Evolutionary conservation across 2,329 filamentous ascomycete genomes (phyloP), one percentile per base, ranked within the genome.

Genomic region (Pestalotiopsis sp.): DNA sequence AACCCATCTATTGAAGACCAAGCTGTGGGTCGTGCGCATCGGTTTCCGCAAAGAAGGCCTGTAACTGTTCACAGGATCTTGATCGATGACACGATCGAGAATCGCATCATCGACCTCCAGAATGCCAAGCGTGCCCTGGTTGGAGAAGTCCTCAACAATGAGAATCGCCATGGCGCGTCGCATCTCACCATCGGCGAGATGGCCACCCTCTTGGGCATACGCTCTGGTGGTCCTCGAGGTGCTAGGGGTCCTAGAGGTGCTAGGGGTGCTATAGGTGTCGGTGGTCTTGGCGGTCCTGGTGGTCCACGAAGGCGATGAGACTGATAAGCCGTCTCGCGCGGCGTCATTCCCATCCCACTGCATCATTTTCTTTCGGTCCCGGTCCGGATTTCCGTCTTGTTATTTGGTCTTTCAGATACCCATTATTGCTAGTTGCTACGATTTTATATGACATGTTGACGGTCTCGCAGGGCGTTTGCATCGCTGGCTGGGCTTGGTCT

Each of bases 51-150:
- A 57, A 55, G 61, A n/a, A 60, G 55, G 3, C 80, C 86, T 4
- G 92, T 94, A 1, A 83, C 85, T 59, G 88, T 94, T 2, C 90
- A 94, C 76, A 86, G 90, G 1, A 81, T 94, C 4, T 78, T 94
- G 1, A 85, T 93, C 9, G 76, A 86, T 58, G 82, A 85, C 6
- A 94, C 91, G 0, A 91, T 94, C 1, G 92, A 94, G 75, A 91
- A 94, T 74, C 86, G 91, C 9, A 94, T 94, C 67, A 81, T 92
- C 65, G 83, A 81, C 22, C 79, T 94, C 4, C 92, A 94, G 74
- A 88, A 92, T 66, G 84, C 87, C 76, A 94, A 94, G 79, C 84
- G 88, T 13, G 82, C 84, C 55, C 78, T 93, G 14, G 91, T 94
- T 22, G 68, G 68, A 5, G 68, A 70, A 13, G 74, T 73, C 10